phyloP scores from a whole-genome alignment of 371 early-diverging fungal species.

The Mucor mucedo region DNA sequence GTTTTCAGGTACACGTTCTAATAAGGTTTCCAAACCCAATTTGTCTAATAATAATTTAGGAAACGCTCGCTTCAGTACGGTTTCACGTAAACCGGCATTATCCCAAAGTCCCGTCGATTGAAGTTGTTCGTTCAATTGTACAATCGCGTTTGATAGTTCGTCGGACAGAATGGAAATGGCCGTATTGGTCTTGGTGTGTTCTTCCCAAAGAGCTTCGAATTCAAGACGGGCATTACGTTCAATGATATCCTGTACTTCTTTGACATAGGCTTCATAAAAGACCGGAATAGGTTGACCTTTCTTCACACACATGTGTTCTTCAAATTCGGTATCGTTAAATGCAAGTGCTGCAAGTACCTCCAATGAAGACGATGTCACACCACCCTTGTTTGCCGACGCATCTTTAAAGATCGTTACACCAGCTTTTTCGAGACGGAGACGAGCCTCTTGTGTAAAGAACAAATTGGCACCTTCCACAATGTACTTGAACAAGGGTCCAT shows the following conservation, averaged over 20 bases:
- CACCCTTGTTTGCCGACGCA: conserved; percentile 98
- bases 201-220: conserved; percentile 95
- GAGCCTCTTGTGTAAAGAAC: conserved; percentile 98
- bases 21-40: conserved; percentile 88
- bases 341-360: conserved; percentile 95
- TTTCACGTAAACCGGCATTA: conserved; percentile 79
- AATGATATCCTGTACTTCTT: conserved; percentile 89
- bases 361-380: conserved; percentile 96
- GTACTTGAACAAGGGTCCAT: conserved; percentile 94
- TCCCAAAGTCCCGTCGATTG: conserved; percentile 94
- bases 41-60: conserved; percentile 88
- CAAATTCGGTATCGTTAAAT: conserved; percentile 91
- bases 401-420: conserved; percentile 96
- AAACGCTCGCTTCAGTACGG: conserved; percentile 89
- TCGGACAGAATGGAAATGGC: conserved; percentile 92
- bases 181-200: conserved; percentile 74
- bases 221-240: conserved; percentile 93
- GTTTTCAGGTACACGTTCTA: conserved; percentile 89
- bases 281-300: conserved; percentile 65
- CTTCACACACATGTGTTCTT: conserved; percentile 89
- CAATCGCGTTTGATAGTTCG: conserved; percentile 90
- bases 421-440: conserved; percentile 92
- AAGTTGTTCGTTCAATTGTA: conserved; percentile 91
- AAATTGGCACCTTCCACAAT: conserved; percentile 98
- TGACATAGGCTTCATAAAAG: conserved; percentile 93